These are phyloP conservation scores for Phytophthora uliginosa DNA, from an alignment of 352 stramenopile species.

Conservation along the genomic window DNA sequence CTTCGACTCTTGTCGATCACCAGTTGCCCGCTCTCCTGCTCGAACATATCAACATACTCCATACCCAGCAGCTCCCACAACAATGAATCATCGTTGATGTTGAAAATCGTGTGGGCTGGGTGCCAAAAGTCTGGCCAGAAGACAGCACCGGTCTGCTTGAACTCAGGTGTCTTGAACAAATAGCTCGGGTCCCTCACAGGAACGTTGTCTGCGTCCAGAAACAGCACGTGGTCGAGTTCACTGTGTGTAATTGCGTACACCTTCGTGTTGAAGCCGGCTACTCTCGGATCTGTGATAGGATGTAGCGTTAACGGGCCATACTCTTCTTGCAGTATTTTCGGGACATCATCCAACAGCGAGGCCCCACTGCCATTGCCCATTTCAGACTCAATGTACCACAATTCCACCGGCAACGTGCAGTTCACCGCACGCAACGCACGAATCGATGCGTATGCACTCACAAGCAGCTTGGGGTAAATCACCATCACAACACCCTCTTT, in stretches of 20 bases:
- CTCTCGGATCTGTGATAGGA: neutral
- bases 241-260: constrained; percentile 6
- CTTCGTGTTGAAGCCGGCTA: neutral
- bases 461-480: constrained; percentile 5
- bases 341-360: neutral
- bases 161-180: constrained; percentile 5
- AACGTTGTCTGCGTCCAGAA: constrained; percentile 12
- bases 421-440: neutral
- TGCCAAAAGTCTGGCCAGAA: constrained; percentile 17
- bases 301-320: neutral
- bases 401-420: constrained; percentile 1
- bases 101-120: constrained; percentile 6
- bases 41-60: constrained; percentile 11
- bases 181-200: constrained; percentile 5
- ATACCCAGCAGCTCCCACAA: constrained; percentile 13
- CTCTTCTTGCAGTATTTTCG: constrained; percentile 1
- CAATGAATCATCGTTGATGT: constrained; percentile 4
- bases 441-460: constrained; percentile 8
- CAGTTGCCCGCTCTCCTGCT: constrained; percentile 10
- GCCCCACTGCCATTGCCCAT: neutral
- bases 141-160: constrained; percentile 3
- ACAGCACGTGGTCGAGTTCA: neutral
- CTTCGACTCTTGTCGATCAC: constrained; percentile 1
- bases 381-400: constrained; percentile 4
- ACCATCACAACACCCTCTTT: constrained; percentile 8